Conservation (phyloP, 2,329 filamentous ascomycete species). For the Cyphellophora europaea region DNA sequence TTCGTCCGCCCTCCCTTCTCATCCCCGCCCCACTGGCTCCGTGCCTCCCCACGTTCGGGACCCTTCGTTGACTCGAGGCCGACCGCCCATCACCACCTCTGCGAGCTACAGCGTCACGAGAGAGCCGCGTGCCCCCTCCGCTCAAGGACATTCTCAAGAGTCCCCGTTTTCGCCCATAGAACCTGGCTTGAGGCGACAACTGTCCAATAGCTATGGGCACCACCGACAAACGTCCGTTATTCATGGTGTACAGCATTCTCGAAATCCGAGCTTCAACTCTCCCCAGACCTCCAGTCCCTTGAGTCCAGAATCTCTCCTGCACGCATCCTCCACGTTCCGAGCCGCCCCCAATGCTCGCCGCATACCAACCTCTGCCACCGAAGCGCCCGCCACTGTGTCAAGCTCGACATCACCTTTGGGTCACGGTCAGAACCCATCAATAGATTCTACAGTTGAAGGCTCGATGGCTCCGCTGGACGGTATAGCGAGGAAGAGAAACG, state of each 20-base stretch:
- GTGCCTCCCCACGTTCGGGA: neutral
- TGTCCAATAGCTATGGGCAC: slow-evolving; percentile 62
- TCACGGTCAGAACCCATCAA: slow-evolving; percentile 23
- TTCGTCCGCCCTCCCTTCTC: neutral
- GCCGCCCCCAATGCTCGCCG: neutral
- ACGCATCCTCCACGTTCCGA: slow-evolving; percentile 1
- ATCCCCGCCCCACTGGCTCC: neutral
- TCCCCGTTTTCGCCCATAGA: slow-evolving; percentile 6
- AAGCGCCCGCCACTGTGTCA: neutral
- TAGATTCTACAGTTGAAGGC: slow-evolving; percentile 23
- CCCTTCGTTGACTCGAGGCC: neutral
- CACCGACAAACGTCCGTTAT: slow-evolving; percentile 96
- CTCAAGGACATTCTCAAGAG: slow-evolving; percentile 1
- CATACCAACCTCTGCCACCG: neutral
- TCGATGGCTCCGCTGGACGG: slow-evolving; percentile 5
- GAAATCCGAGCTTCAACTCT: slow-evolving; percentile 80
- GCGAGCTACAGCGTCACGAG: slow-evolving; percentile 1
- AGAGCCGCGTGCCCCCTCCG: neutral
- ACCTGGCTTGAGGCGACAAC: slow-evolving; percentile 37
- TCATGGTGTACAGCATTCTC: slow-evolving; percentile 80
- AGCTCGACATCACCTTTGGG: slow-evolving; percentile 7
- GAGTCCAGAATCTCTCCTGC: slow-evolving; percentile 18
- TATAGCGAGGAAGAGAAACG: neutral
- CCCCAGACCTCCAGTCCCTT: slow-evolving; percentile 69
- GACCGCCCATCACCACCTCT: neutral